Base-by-base conservation (phyloP, 257 asterid species). In the Penstemon eatonii region DNA sequence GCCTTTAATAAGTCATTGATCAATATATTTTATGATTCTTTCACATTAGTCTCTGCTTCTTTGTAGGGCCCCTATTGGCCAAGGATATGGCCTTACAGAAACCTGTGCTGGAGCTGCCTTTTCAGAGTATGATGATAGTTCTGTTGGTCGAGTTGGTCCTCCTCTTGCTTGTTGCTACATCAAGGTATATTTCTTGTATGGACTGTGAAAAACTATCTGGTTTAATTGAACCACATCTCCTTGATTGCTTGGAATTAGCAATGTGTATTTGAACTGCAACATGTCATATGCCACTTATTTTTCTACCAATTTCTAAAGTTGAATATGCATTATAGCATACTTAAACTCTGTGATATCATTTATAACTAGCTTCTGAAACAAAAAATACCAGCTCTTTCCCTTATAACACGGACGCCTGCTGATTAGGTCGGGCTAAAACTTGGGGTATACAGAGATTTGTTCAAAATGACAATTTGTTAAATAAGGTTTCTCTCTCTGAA, bases 131-230 rank as follows among this genome's bases (percentile, higher is more conserved):
- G 98, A 91, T 49, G 98, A 91, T 75, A 67, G 65, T 74, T 87
- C 93, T 68, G 90, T 91, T 60, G 98, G 96, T 53, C 95, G 96
- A 71, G 98, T 89, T 66, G 98, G 98, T 43, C 98, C 98, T 75
- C 98, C 98, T 71, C 90, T 91, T 75, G 95, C 98, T 80, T 89
- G 95, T 79, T 73, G 86, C 78, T 91, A 84, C 69, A 82, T 91
- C 72, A 91, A 91, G 98, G 98, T 91, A 68, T 72, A 75, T 59
- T 53, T 64, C 72, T 64, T 65, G n/a, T 55, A 12, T 2, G 1
- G 7, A 19, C 37, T 55, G 41, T 5, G 25, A 36, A 66, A 36
- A 66, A 8, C 49, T 64, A 51, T 43, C 54, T 44, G 58, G 33
- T 50, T 52, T 13, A 36, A 19, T 18, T 45, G 45, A 67, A 45